These are phyloP conservation scores for Rubus parviflorus DNA, from an alignment of 306 rosid genomes.

Conservation along the genomic window DNA sequence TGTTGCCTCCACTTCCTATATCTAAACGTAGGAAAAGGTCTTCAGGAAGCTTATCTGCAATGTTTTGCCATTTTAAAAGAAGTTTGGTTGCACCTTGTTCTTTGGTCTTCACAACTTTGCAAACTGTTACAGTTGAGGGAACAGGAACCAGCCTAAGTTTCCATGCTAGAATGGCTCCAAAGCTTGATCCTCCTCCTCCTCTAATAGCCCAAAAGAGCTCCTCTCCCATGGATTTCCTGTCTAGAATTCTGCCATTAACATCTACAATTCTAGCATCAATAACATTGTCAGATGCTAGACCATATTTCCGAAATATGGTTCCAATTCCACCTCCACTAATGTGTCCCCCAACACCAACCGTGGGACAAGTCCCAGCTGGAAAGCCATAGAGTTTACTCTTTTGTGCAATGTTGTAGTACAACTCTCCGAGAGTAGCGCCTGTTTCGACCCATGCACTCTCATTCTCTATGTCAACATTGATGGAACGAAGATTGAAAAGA, in stretches of 20 bases:
- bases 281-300: conserved; percentile 64
- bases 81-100: conserved; percentile 53
- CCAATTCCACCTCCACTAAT: conserved; percentile 24
- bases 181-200: conserved; percentile 72
- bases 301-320: conserved; percentile 43
- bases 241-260: conserved; percentile 47
- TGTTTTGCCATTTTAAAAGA: conserved; percentile 53
- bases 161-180: conserved; percentile 62
- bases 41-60: conserved; percentile 43
- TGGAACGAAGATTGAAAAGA: conserved; percentile 23
- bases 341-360: conserved; percentile 23
- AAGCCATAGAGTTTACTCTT: conserved; percentile 25
- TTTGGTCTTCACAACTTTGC: conserved; percentile 37
- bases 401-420: conserved; percentile 26
- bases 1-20: conserved; percentile 41
- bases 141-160: conserved; percentile 58
- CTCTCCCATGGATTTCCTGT: conserved; percentile 62
- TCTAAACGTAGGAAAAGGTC: conserved; percentile 46
- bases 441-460: conserved; percentile 27
- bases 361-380: conserved; percentile 34
- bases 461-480: conserved; percentile 3
- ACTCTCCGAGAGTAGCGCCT: conserved; percentile 34
- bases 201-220: conserved; percentile 70
- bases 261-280: conserved; percentile 53
- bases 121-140: conserved; percentile 53